Percentiles rank a stretch among this genome's conserved stretches.
These are phyloP conservation scores for Arabidopsis hybrid DNA, from an alignment of 441 rosid genomes.

Conservation along the genomic window DNA sequence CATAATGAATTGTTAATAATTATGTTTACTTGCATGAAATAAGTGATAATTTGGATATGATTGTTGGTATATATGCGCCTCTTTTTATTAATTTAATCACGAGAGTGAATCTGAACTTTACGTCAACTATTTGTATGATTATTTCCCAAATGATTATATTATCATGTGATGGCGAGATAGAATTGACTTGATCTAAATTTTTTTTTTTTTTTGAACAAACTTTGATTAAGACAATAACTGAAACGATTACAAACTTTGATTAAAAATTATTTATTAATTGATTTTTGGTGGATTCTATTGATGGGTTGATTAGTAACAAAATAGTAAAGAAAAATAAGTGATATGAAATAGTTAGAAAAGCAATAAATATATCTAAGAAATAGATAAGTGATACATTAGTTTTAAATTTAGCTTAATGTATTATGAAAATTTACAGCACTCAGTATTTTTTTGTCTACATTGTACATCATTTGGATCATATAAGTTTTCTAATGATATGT, in stretches of 20 bases:
- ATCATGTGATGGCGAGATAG: neutral
- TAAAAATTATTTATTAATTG: neutral
- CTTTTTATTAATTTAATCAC: constrained; percentile 1
- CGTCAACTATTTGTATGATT: constrained; percentile 25
- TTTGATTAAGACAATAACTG: too few relatives aligned
- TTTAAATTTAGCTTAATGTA: too few relatives aligned
- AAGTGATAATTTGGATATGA: constrained; percentile 21
- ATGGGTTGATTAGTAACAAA: neutral
- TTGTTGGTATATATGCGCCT: constrained; percentile 15
- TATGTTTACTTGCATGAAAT: constrained; percentile 10
- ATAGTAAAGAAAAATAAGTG: neutral
- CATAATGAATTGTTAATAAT: constrained; percentile 1
- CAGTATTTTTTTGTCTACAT: too few relatives aligned
- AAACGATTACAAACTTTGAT: too few relatives aligned
- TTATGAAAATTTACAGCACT: too few relatives aligned
- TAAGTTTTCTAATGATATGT: too few relatives aligned
- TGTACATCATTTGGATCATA: too few relatives aligned
- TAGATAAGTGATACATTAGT: too few relatives aligned
- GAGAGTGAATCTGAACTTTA: constrained; percentile 23
- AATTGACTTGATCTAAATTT: constrained; percentile 7
- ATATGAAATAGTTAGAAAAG: too few relatives aligned
- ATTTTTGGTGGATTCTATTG: neutral
- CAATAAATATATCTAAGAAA: too few relatives aligned
- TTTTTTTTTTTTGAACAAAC: too few relatives aligned
- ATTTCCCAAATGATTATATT: constrained; percentile 2